Conservation (phyloP, 2,329 filamentous ascomycete genomes). For the Colletotrichum sansevieriae region DNA sequence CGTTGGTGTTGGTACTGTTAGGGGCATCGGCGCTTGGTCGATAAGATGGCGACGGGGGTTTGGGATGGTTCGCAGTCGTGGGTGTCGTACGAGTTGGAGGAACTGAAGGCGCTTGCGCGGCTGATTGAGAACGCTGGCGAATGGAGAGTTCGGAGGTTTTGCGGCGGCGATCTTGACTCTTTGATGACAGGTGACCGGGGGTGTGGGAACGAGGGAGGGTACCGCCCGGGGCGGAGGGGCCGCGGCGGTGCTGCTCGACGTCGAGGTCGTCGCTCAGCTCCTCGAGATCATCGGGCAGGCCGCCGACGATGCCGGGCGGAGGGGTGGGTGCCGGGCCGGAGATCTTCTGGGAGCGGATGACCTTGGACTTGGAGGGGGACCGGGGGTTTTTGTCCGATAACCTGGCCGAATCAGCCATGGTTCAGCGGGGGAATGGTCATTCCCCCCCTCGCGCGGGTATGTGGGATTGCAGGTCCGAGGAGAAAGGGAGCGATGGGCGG, state of each 20-base stretch:
- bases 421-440: slow-evolving; percentile 40
- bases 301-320: slow-evolving; percentile 37
- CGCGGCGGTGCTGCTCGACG: slow-evolving; percentile 47
- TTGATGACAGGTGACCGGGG: slow-evolving; percentile 71
- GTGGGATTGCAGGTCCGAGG: slow-evolving; percentile 29
- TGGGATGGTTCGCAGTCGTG: slow-evolving; percentile 41
- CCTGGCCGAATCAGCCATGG: slow-evolving; percentile 44
- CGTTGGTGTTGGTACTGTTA: slow-evolving; percentile 32
- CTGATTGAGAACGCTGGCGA: slow-evolving; percentile 67
- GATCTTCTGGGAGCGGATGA: slow-evolving; percentile 68
- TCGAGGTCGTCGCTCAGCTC: slow-evolving; percentile 44
- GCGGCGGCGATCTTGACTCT: slow-evolving; percentile 65
- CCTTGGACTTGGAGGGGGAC: slow-evolving; percentile 54
- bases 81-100: slow-evolving; percentile 43
- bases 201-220: slow-evolving; percentile 70
- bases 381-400: slow-evolving; percentile 39
- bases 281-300: slow-evolving; percentile 45
- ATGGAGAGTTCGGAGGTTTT: slow-evolving; percentile 66
- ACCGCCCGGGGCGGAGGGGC: slow-evolving; percentile 42
- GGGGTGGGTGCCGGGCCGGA: slow-evolving; percentile 51
- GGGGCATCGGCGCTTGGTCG: slow-evolving; percentile 43
- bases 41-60: slow-evolving; percentile 40
- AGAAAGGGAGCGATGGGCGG: not conserved
- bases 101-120: slow-evolving; percentile 50
- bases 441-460: slow-evolving; percentile 40